Evolutionary conservation across 176 grass and related monocot genomes (phyloP), one percentile per base, ranked within the genome.

Genomic region (Ensete ventricosum): DNA sequence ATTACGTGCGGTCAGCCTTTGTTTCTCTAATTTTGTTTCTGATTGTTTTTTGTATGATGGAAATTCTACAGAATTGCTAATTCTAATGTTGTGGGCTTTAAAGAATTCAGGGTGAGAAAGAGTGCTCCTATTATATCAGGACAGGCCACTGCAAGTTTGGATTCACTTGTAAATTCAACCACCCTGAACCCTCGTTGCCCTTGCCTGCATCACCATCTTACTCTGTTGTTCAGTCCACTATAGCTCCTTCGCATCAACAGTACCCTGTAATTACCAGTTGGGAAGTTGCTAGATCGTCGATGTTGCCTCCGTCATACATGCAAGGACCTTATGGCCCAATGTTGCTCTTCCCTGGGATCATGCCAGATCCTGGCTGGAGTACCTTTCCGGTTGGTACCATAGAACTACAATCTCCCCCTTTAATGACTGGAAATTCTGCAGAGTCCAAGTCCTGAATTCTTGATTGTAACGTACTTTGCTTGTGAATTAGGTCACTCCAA

Each of bases 141-240:
- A 98, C 86, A 62, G 90, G 90, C 9, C 79, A 83, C 52, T 99
- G 95, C 84, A 99, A 94, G 81, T 99, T 93, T 84, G 88, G 82
- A 66, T 65, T 73, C 64, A 85, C 84, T 63, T 99, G 95, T 62
- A 99, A 94, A 77, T 99, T 89, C 50, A 85, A 97, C 83, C 90
- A 89, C 59, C 81, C 92, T 69, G 82, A 89, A 69, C 67, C 16
- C 73, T 77, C 67, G 8, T 63, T 79, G 67, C 50, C 76, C 14
- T 69, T 64, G 21, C 49, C 63, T 48, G 53, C 78, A 52, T 79
- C 85, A 77, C 19, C 49, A 71, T 81, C 81, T 78, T 97, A 97
- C 79, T 79, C 75, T 59, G 62, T 55, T 48, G 80, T 84, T 51
- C 93, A 90, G 64, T 67, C 71, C 73, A 74, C 82, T 23, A 55